These are phyloP conservation scores for Verticillium klebahnii DNA, from an alignment of 2,329 filamentous ascomycete species.

Conservation along the genomic window DNA sequence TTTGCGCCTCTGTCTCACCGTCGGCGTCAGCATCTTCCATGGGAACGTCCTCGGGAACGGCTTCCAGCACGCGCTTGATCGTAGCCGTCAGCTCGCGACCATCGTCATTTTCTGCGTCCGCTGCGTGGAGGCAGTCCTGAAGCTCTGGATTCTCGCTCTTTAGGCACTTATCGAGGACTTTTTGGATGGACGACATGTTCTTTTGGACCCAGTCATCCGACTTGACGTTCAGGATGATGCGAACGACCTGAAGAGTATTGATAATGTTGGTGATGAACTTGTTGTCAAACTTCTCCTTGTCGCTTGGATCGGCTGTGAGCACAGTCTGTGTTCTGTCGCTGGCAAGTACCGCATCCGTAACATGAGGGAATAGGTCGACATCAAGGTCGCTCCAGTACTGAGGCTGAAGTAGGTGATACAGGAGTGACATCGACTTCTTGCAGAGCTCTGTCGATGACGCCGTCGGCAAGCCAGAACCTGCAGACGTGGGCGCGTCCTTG, in stretches of 20 bases:
- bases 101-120: conserved; percentile 65
- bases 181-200: conserved; percentile 74
- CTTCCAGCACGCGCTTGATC: conserved; percentile 78
- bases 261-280: conserved; percentile 84
- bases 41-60: conserved; percentile 73
- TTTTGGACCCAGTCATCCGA: conserved; percentile 85
- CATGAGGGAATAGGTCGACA: conserved; percentile 84
- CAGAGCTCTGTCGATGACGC: conserved; percentile 61
- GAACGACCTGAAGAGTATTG: conserved; percentile 89
- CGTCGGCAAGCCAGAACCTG: background rate
- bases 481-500: conserved; percentile 41
- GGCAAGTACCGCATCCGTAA: conserved; percentile 79
- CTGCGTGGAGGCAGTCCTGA: conserved; percentile 82
- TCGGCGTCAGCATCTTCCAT: conserved; percentile 80
- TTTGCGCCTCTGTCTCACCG: conserved; percentile 73
- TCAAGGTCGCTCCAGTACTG: conserved; percentile 91
- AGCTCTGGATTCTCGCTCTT: conserved; percentile 87
- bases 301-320: conserved; percentile 53
- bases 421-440: conserved; percentile 75
- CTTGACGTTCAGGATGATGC: conserved; percentile 84
- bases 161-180: conserved; percentile 82
- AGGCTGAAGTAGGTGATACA: conserved; percentile 80
- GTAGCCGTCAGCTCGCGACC: conserved; percentile 69
- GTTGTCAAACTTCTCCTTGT: conserved; percentile 72
- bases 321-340: conserved; percentile 69